phyloP scores from a whole-genome alignment of 2,329 filamentous ascomycete species.

The Fusarium sp. region DNA sequence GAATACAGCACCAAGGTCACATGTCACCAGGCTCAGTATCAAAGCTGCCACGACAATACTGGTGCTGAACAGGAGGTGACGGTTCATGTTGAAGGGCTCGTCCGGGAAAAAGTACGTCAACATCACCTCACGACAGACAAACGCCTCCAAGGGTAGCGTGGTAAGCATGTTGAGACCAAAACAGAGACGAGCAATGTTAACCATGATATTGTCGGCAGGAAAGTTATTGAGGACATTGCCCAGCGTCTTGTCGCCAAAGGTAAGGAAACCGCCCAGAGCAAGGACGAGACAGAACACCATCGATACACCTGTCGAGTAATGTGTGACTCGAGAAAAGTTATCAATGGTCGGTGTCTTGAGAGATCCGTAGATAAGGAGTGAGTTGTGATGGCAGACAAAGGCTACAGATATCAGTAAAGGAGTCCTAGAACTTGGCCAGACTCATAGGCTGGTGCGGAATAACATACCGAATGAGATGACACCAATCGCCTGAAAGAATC shows the following conservation, averaged over 20 bases:
- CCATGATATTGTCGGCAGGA: slow-evolving; percentile 87
- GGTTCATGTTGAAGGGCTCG: slow-evolving; percentile 82
- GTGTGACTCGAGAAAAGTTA: slow-evolving; percentile 92
- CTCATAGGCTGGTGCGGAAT: not conserved
- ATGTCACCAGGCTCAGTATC: slow-evolving; percentile 84
- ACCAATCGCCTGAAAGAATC: slow-evolving; percentile 95
- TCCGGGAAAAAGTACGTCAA: slow-evolving; percentile 81
- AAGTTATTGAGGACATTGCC: slow-evolving; percentile 99
- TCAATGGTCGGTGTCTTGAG: slow-evolving; percentile 94
- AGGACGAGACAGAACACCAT: slow-evolving; percentile 92
- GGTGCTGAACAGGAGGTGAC: slow-evolving; percentile 90
- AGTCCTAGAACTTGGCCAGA: not conserved
- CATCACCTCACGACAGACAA: slow-evolving; percentile 98
- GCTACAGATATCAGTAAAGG: slow-evolving; percentile 53
- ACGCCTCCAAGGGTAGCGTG: slow-evolving; percentile 94
- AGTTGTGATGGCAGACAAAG: slow-evolving; percentile 90
- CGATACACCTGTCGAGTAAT: slow-evolving; percentile 91
- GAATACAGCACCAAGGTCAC: slow-evolving; percentile 93
- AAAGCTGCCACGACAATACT: slow-evolving; percentile 84
- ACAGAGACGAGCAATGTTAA: slow-evolving; percentile 93
- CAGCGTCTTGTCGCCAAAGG: slow-evolving; percentile 90
- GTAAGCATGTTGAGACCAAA: slow-evolving; percentile 99
- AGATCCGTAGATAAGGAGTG: slow-evolving; percentile 95
- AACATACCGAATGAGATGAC: slow-evolving; percentile 93
- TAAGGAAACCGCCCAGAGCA: slow-evolving; percentile 90